Evolutionary conservation across 2,329 filamentous ascomycete species (phyloP).

Genomic region (Hypomyces perniciosus): DNA sequence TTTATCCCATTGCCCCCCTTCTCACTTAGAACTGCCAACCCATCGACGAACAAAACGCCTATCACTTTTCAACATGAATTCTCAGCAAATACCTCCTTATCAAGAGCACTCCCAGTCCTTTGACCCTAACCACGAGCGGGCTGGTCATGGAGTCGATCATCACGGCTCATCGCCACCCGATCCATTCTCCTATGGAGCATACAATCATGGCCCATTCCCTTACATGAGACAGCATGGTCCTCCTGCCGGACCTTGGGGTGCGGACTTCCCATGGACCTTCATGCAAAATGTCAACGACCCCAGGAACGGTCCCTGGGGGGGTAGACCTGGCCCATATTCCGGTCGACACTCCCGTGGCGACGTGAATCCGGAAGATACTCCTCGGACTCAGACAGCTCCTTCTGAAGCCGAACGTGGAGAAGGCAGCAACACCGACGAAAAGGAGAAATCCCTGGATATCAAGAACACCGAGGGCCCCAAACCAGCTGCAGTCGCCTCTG

Average conservation of each 20-base stretch:
- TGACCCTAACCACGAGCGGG: slow-evolving; percentile 22
- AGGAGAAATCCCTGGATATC: slow-evolving; percentile 31
- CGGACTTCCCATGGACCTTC: slow-evolving; percentile 1
- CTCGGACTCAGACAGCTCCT: neutral
- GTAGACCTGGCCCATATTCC: slow-evolving; percentile 10
- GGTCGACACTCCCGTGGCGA: slow-evolving; percentile 4
- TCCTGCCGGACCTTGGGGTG: slow-evolving; percentile 1
- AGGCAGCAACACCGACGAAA: slow-evolving; percentile 26
- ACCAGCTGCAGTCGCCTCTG: slow-evolving; percentile 27
- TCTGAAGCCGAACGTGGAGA: slow-evolving; percentile 14
- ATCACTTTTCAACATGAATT: slow-evolving; percentile 19
- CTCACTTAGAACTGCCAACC: neutral
- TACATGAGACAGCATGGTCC: slow-evolving; percentile 3
- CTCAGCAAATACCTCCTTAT: slow-evolving; percentile 6
- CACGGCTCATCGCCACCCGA: slow-evolving; percentile 18
- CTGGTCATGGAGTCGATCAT: slow-evolving; percentile 35
- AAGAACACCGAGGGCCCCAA: slow-evolving; percentile 24
- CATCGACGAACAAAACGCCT: neutral
- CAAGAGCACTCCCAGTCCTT: slow-evolving; percentile 23
- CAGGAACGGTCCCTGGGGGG: slow-evolving; percentile 10
- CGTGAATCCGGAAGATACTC: neutral
- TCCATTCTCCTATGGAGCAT: slow-evolving; percentile 26
- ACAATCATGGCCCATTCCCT: neutral
- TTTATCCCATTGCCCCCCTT: neutral
- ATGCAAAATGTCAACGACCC: slow-evolving; percentile 5